Conservation (phyloP, 768 basidiomycete genomes). For the Amanita polypyramis region DNA sequence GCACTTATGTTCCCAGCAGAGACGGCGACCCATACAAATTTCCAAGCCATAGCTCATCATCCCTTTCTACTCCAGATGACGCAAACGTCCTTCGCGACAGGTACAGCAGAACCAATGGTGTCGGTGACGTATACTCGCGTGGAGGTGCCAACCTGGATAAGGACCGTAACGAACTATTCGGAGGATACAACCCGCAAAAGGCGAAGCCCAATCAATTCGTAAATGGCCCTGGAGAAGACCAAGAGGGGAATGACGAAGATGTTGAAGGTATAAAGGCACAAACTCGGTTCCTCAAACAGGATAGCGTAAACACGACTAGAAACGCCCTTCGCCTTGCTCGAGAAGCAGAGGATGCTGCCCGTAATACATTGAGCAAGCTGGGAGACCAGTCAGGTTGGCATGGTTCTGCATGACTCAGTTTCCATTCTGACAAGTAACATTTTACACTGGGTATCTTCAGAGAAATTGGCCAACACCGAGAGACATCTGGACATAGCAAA, state of each 20-base stretch:
- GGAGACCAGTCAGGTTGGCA: conserved; percentile 87
- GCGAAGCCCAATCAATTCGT: conserved; percentile 56
- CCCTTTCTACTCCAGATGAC: conserved; percentile 10
- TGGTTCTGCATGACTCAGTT: conserved; percentile 5
- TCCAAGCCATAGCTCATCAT: conserved; percentile 9
- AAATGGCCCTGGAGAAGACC: conserved; percentile 68
- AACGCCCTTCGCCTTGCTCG: conserved; percentile 89
- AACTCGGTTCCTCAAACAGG: conserved; percentile 83
- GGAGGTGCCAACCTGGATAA: conserved; percentile 47
- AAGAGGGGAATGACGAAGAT: conserved; percentile 78
- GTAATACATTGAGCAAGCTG: conserved; percentile 71
- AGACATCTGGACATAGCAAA: conserved; percentile 90
- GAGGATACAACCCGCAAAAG: conserved; percentile 59
- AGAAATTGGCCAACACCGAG: conserved; percentile 88
- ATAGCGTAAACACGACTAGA: conserved; percentile 77
- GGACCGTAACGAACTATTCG: conserved; percentile 66
- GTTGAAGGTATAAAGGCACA: conserved; percentile 93
- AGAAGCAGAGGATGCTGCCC: conserved; percentile 95
- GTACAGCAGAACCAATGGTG: conserved; percentile 39
- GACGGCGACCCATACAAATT: conserved; percentile 38
- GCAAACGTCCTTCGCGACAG: conserved; percentile 25
- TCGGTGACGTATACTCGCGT: conserved; percentile 60
- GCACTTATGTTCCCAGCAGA: conserved; percentile 58
- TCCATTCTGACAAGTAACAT: background rate
- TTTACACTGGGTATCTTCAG: conserved; percentile 25